Evolutionary conservation across 345 rosid genomes (phyloP), one percentile per base, ranked within the genome.

Genomic region (Brassica rapa): DNA sequence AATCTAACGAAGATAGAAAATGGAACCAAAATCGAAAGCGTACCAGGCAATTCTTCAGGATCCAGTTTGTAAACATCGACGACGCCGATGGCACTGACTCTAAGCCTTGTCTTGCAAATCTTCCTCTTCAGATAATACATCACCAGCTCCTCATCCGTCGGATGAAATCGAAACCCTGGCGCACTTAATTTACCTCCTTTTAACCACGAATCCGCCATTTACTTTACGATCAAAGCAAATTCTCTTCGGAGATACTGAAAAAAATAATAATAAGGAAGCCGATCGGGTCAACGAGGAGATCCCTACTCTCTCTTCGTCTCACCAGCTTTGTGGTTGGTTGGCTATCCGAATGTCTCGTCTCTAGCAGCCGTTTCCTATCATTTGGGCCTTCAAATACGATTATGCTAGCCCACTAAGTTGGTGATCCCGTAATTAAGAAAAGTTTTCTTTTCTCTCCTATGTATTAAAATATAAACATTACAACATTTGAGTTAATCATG

Each of bases 151-250:
- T 91, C 97, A 67, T 93, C 98, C 1, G 97, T 93, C 7, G 98
- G 98, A 70, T 93, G 98, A 73, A 93, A 91, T 70, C 97, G 78
- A 76, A 93, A 93, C 76, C 98, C 97, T 4, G 98, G 98, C 1
- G 97, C 97, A 88, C 86, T 91, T 15, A 56, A 70, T 49, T 75
- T 71, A 0, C 81, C 88, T 4, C 75, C 89, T 29, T 59, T 59
- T 43, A 76, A 46, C 68, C 80, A 68, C 24, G 74, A 8, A 55
- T 14, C 23, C 9, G 72, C 72, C 78, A 75, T 75, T 63, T 25
- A 12, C 56, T 35, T 9, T 12, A 35, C 15, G 10, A 74, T 32
- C 70, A n/a, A 21, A 51, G 23, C 53, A 21, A 29, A 73, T 19
- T 37, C 33, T 1, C 25, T 57, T 3, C 5, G 32, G 2, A 15